Conservation (phyloP, 345 rosid genomes). For the Populus tremula region DNA sequence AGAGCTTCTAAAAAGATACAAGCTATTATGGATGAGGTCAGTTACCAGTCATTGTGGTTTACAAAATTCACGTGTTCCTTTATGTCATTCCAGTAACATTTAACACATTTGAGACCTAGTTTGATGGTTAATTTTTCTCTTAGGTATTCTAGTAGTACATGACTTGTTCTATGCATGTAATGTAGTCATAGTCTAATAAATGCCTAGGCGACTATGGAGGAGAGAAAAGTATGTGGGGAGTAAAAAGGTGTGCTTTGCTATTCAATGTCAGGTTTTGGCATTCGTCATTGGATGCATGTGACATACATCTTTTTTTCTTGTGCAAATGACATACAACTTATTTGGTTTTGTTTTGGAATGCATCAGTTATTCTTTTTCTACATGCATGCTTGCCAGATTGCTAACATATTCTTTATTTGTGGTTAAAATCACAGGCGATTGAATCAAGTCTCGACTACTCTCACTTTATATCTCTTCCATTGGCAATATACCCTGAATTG, state of each 20-base stretch:
- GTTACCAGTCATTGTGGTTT: conserved; percentile 17
- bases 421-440: conserved; percentile 49
- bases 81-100: neutral
- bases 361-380: neutral
- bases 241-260: neutral
- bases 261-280: neutral
- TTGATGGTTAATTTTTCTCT: neutral
- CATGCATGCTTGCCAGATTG: neutral
- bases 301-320: neutral
- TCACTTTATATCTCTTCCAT: conserved; percentile 85
- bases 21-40: conserved; percentile 61
- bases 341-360: neutral
- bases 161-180: neutral
- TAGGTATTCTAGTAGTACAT: neutral
- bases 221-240: neutral
- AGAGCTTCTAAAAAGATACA: conserved; percentile 66
- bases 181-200: neutral
- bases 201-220: neutral
- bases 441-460: conserved; percentile 64
- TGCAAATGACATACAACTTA: neutral
- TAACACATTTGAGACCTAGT: neutral
- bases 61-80: neutral
- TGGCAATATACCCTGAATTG: conserved; percentile 76
- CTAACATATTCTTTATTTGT: neutral
- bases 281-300: neutral